Conservation (phyloP, 1,284 basidiomycete species). For the Ceratobasidium sp. region DNA sequence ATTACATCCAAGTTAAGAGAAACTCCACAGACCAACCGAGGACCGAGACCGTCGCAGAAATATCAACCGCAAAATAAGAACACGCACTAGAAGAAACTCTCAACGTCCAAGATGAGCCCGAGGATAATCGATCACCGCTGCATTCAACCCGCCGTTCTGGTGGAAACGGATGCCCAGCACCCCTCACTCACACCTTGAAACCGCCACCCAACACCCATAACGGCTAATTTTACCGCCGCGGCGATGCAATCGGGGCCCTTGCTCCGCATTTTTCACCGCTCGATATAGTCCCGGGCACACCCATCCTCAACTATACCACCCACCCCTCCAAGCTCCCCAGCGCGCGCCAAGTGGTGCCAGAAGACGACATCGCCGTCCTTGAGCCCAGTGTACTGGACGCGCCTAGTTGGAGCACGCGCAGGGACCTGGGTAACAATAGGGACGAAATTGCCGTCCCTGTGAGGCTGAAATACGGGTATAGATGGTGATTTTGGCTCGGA, state of each 20-base stretch:
- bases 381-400: constrained; percentile 33
- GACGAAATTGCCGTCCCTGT: constrained; percentile 37
- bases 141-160: constrained; percentile 23
- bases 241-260: constrained; percentile 22
- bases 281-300: constrained; percentile 19
- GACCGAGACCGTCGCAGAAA: not conserved
- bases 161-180: constrained; percentile 41
- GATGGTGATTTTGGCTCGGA: constrained; percentile 38
- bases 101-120: constrained; percentile 27
- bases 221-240: constrained; percentile 1
- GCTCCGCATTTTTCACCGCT: constrained; percentile 11
- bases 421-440: constrained; percentile 38
- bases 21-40: constrained; percentile 4
- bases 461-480: constrained; percentile 38
- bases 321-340: constrained; percentile 34
- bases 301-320: constrained; percentile 18
- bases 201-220: no score
- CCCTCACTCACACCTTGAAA: constrained; percentile 36
- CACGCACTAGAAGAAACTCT: constrained; percentile 1
- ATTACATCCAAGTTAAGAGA: constrained; percentile 18
- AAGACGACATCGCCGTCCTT: constrained; percentile 41
- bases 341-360: constrained; percentile 35
- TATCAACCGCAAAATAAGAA: not conserved
- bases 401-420: constrained; percentile 30
- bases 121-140: constrained; percentile 36